A percentile compares a stretch with the other conserved stretches of the same genome.
Conservation (phyloP, 495 filamentous ascomycete genomes). For the Immersiella caudata region DNA sequence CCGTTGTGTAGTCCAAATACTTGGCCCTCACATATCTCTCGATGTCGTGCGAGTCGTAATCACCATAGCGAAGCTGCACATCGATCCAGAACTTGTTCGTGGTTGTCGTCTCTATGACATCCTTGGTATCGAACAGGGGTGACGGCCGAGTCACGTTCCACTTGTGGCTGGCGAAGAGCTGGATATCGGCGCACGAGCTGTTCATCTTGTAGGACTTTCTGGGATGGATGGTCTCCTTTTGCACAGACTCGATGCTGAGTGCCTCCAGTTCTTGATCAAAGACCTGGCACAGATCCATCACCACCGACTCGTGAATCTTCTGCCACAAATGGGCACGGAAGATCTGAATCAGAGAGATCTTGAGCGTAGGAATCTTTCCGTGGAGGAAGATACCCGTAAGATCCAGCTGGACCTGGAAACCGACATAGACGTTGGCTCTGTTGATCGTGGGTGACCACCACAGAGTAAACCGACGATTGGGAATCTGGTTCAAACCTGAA, state of each 20-base stretch:
- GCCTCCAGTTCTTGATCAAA: slow-evolving; percentile 98
- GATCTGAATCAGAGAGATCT: slow-evolving; percentile 98
- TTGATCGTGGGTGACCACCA: slow-evolving; percentile 95
- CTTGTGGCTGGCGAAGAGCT: slow-evolving; percentile 97
- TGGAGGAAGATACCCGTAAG: slow-evolving; percentile 99
- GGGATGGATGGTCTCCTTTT: slow-evolving; percentile 99
- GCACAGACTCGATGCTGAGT: slow-evolving; percentile 95
- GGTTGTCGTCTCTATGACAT: slow-evolving; percentile 89
- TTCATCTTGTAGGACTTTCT: slow-evolving; percentile 99
- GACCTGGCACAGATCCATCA: slow-evolving; percentile 99
- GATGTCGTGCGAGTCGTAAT: slow-evolving; percentile 99
- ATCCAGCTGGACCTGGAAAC: slow-evolving; percentile 99
- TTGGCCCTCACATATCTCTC: slow-evolving; percentile 97
- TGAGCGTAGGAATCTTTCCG: slow-evolving; percentile 97
- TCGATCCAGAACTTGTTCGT: slow-evolving; percentile 99
- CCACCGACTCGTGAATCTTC: slow-evolving; percentile 98
- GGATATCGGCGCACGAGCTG: slow-evolving; percentile 97
- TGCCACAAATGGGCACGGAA: slow-evolving; percentile 99
- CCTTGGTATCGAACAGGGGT: slow-evolving; percentile 93
- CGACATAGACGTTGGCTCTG: slow-evolving; percentile 80
- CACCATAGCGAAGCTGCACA: slow-evolving; percentile 96
- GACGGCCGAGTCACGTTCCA: slow-evolving; percentile 98
- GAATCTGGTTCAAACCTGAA: slow-evolving; percentile 98
- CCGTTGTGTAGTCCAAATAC: slow-evolving; percentile 98
- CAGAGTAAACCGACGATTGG: slow-evolving; percentile 97